Evolutionary conservation across 768 basidiomycete genomes (phyloP).

Genomic region (Pulveroboletus sp.): DNA sequence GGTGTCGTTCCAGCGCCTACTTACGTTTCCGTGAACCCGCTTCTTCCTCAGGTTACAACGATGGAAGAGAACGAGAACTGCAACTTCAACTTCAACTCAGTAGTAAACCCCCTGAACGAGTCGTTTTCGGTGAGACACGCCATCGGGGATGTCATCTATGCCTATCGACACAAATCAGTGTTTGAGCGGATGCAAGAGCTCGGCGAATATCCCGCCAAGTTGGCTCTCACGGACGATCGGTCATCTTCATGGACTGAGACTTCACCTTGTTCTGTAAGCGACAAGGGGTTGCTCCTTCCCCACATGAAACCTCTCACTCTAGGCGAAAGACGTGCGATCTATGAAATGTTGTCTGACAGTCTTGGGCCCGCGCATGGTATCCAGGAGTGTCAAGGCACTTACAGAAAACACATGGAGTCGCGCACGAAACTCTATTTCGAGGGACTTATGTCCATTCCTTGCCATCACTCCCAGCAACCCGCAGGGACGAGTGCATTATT

Average conservation of each 20-base stretch:
- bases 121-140: conserved; percentile 24
- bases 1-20: conserved; percentile 1
- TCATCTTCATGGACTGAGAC: conserved; percentile 10
- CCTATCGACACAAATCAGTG: conserved; percentile 22
- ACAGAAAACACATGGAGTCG: conserved; percentile 48
- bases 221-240: conserved; percentile 7
- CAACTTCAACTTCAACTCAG: conserved; percentile 19
- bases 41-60: conserved; percentile 9
- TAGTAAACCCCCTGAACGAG: conserved; percentile 21
- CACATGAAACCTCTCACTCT: conserved; percentile 33
- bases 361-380: conserved; percentile 44
- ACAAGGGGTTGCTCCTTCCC: conserved; percentile 12
- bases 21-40: conserved; percentile 27
- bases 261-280: conserved; percentile 20
- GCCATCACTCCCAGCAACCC: conserved; percentile 12
- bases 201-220: conserved; percentile 11
- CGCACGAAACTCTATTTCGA: conserved; percentile 46
- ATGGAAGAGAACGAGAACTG: conserved; percentile 2
- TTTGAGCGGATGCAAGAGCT: conserved; percentile 28
- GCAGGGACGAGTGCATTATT: conserved; percentile 3
- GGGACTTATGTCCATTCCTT: conserved; percentile 28
- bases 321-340: conserved; percentile 47
- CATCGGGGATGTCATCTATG: conserved; percentile 28
- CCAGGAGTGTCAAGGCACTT: conserved; percentile 49
- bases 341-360: conserved; percentile 45